Evolutionary conservation across 768 basidiomycete genomes (phyloP), one percentile per base, ranked within the genome.

Genomic region (Aureoboletus auriporus): DNA sequence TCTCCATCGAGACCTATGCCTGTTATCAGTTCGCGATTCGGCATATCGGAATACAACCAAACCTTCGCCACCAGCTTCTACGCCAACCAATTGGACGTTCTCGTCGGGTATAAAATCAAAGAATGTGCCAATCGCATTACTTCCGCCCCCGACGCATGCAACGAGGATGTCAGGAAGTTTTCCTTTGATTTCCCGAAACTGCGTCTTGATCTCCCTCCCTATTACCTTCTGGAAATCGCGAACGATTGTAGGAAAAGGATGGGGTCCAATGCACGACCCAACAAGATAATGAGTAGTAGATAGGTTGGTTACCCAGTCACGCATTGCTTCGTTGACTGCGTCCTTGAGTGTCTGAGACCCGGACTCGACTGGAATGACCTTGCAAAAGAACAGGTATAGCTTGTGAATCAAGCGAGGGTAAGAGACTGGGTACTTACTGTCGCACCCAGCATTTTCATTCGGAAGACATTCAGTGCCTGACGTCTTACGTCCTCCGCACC

Each of bases 61-160:
- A 86, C 94, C 96, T 75, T 98, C 93, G 44, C 96, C 96, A 50
- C 93, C 96, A 36, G 96, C 96, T 65, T 99, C 96, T 9, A 99
- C 95, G 52, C 96, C 96, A 29, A 98, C 71, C 29, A 99, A 71
- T 33, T 86, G 78, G 20, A 98, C 94, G 39, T 66, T 74, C 68
- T 89, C 85, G 64, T 98, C 92, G 8, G 75, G 73, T 65, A 98
- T 94, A 70, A 98, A 99, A 58, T 97, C 90, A 67, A 90, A 91
- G 79, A 99, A 99, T 10, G 94, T 86, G 27, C 94, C 96, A 55
- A 99, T 99, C 13, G 96, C 93, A 65, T 99, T 98, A 65, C 86
- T 90, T 10, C 96, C 96, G 41, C 96, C 96, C 26, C 96, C 96
- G 37, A 98, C 96, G 66, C 96, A 99, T 23, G 96, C 96, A 6